phyloP scores from a whole-genome alignment of 2,329 filamentous ascomycete genomes.

The Talaromyces sp. region DNA sequence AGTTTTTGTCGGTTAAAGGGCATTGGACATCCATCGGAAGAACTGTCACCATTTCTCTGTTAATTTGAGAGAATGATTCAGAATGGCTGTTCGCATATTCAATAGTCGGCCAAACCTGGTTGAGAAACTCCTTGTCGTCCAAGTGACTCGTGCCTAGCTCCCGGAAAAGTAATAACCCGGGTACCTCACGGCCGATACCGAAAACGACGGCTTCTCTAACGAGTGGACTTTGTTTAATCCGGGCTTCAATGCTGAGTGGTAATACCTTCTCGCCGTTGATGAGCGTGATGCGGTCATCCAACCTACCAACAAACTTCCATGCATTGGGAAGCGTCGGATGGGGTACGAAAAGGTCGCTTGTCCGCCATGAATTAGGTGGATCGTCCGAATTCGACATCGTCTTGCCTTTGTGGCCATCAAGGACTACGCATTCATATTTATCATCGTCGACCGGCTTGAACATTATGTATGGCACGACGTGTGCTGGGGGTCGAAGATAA shows the following conservation, averaged over 20 bases:
- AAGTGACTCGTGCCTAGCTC: conserved; percentile 6
- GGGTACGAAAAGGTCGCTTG: conserved; percentile 7
- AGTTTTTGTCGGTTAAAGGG: conserved; percentile 54
- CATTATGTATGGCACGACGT: conserved; percentile 7
- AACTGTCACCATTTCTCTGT: conserved; percentile 39
- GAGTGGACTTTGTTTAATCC: conserved; percentile 50
- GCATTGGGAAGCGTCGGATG: conserved; percentile 8
- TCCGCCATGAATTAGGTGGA: conserved; percentile 1
- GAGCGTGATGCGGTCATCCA: conserved; percentile 48
- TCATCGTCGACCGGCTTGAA: conserved; percentile 5
- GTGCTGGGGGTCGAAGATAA: conserved; percentile 3
- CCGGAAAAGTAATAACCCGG: conserved; percentile 11
- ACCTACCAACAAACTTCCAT: conserved; percentile 42
- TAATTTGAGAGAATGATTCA: conserved; percentile 44
- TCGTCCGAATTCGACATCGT: conserved; percentile 5
- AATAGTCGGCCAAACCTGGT: conserved; percentile 37
- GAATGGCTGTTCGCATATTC: conserved; percentile 39
- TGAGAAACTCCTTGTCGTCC: conserved; percentile 33
- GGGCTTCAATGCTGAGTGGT: conserved; percentile 51
- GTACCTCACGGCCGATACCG: conserved; percentile 32
- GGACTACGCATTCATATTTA: conserved; percentile 7
- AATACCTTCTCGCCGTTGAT: conserved; percentile 51
- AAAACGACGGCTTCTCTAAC: conserved; percentile 59
- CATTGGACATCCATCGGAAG: conserved; percentile 38
- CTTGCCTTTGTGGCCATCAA: conserved; percentile 8